phyloP scores from a whole-genome alignment of 352 stramenopile genomes.

The Phytophthora litchii region DNA sequence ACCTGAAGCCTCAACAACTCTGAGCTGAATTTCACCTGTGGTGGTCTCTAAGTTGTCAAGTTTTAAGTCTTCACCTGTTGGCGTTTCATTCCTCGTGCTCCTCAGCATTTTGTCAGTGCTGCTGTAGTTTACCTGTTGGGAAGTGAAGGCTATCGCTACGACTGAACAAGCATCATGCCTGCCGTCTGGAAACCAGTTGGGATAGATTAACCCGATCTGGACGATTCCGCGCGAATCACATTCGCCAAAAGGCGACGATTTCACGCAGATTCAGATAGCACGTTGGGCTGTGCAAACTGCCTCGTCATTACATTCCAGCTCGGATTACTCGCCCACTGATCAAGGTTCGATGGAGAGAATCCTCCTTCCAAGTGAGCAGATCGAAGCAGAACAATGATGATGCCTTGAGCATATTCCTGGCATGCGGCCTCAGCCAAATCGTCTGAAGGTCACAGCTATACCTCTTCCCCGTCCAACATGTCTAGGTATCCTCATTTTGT shows the following conservation, averaged over 20 bases:
- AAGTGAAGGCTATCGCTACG: conserved; percentile 16
- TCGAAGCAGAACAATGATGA: neutral
- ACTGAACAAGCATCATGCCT: conserved; percentile 8
- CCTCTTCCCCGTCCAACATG: too few relatives aligned
- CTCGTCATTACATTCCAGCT: conserved; percentile 11
- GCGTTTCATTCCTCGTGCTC: conserved; percentile 20
- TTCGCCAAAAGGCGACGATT: too few relatives aligned
- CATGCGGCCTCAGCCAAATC: too few relatives aligned
- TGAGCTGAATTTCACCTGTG: conserved; percentile 16
- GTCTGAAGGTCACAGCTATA: too few relatives aligned
- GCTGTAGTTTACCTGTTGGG: neutral
- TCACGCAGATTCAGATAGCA: too few relatives aligned
- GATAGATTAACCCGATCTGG: conserved; percentile 19
- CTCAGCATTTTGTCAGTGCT: conserved; percentile 8
- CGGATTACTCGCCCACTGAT: neutral
- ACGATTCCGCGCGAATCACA: neutral
- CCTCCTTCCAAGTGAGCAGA: neutral
- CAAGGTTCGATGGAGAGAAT: neutral
- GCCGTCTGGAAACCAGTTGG: conserved; percentile 19
- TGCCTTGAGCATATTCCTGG: too few relatives aligned
- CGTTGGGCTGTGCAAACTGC: conserved; percentile 15
- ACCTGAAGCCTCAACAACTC: conserved; percentile 13
- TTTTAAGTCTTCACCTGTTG: conserved; percentile 13
- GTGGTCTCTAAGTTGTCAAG: conserved; percentile 17
- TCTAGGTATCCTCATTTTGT: too few relatives aligned